These are phyloP conservation scores for Fusarium illudens DNA, from an alignment of 2,329 filamentous ascomycete species.

Conservation along the genomic window DNA sequence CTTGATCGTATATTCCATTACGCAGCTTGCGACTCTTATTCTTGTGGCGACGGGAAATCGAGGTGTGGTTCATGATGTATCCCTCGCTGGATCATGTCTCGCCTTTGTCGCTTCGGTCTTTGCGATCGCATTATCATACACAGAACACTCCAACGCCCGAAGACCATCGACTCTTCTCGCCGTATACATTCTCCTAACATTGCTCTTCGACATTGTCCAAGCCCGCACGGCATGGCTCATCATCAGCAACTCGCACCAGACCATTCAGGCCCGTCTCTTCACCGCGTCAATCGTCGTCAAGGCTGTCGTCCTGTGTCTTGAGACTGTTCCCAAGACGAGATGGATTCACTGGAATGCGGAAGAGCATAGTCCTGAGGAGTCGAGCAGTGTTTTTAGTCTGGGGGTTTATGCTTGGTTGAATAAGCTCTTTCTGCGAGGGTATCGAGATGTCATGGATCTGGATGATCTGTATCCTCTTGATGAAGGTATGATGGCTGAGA, in stretches of 20 bases:
- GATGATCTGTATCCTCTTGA: slow-evolving; percentile 50
- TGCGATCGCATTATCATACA: slow-evolving; percentile 45
- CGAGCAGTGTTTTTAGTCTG: slow-evolving; percentile 45
- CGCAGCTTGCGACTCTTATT: slow-evolving; percentile 46
- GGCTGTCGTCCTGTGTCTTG: slow-evolving; percentile 46
- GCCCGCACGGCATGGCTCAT: slow-evolving; percentile 54
- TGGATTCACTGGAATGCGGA: slow-evolving; percentile 50
- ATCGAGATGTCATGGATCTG: slow-evolving; percentile 44
- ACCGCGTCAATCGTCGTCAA: slow-evolving; percentile 49
- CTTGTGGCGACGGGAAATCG: slow-evolving; percentile 38
- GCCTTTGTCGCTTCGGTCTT: slow-evolving; percentile 42
- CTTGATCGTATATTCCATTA: slow-evolving; percentile 38
- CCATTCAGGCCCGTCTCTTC: slow-evolving; percentile 44
- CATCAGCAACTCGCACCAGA: slow-evolving; percentile 22
- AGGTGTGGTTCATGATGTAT: slow-evolving; percentile 32
- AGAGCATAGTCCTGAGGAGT: slow-evolving; percentile 52
- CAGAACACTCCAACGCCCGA: slow-evolving; percentile 49
- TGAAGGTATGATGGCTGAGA: slow-evolving; percentile 35
- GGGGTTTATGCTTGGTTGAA: slow-evolving; percentile 49
- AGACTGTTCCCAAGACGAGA: slow-evolving; percentile 50
- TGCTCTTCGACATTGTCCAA: slow-evolving; percentile 55
- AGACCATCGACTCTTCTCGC: slow-evolving; percentile 55
- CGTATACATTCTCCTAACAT: slow-evolving; percentile 52
- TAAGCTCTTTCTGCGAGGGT: slow-evolving; percentile 49
- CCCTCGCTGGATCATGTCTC: slow-evolving; percentile 40